These are phyloP conservation scores for Lachancea lanzarotensis DNA, from an alignment of 805 yeast genomes.

Conservation along the genomic window DNA sequence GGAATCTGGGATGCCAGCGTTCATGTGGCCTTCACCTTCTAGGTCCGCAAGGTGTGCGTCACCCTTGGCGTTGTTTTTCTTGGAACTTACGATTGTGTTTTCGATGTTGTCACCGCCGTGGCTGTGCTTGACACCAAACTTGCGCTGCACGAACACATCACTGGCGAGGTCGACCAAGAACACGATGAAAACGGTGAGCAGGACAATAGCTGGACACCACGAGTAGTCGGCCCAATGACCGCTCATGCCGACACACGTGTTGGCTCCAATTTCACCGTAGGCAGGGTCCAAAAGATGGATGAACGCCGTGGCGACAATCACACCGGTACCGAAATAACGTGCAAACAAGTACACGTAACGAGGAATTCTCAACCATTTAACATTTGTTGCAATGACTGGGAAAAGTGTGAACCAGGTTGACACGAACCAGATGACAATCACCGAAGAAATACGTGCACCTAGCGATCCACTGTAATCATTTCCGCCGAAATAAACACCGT, in stretches of 20 bases:
- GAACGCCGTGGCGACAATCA: conserved; percentile 69
- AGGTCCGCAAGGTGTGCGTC: not conserved
- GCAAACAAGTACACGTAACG: conserved; percentile 23
- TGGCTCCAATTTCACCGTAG: conserved; percentile 24
- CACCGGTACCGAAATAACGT: conserved; percentile 66
- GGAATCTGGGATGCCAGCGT: not conserved
- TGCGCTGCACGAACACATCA: conserved; percentile 35
- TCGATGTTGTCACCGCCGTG: conserved; percentile 23
- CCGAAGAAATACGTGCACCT: conserved; percentile 48
- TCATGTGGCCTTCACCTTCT: conserved; percentile 1
- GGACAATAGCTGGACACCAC: conserved; percentile 43
- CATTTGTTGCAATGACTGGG: conserved; percentile 39
- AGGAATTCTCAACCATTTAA: conserved; percentile 41
- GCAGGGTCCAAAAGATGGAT: conserved; percentile 61
- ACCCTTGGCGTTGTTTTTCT: not conserved
- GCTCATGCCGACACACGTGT: conserved; percentile 36
- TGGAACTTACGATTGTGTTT: conserved; percentile 9
- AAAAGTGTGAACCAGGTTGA: conserved; percentile 42
- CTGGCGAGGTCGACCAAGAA: conserved; percentile 39
- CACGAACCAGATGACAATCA: conserved; percentile 53
- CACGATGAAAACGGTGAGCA: conserved; percentile 34
- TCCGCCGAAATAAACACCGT: conserved; percentile 37
- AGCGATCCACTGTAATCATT: conserved; percentile 40
- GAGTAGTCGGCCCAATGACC: conserved; percentile 42
- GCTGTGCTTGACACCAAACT: conserved; percentile 27